Conservation (phyloP, 176 grass and related monocot genomes). For the Rhynchospora pubera region DNA sequence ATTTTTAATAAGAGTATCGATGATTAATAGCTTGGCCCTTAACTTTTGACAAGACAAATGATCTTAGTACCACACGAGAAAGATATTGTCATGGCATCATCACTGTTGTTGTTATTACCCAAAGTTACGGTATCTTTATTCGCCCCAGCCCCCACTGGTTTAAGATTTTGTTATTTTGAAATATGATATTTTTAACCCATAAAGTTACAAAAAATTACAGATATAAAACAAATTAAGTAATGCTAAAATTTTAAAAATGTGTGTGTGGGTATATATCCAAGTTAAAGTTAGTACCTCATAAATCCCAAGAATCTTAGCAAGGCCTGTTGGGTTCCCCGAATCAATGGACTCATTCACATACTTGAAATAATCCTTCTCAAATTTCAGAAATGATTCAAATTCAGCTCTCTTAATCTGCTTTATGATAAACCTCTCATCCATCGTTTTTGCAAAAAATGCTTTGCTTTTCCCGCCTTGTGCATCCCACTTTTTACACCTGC, state of each 20-base stretch:
- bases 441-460: slow-evolving; percentile 82
- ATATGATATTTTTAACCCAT: neutral
- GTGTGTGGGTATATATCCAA: neutral
- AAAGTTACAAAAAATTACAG: too few relatives aligned
- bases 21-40: neutral
- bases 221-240: too few relatives aligned
- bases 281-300: slow-evolving; percentile 72
- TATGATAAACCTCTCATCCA: slow-evolving; percentile 94
- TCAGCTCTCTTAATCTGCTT: slow-evolving; percentile 99
- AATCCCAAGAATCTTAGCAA: slow-evolving; percentile 89
- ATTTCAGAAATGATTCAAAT: slow-evolving; percentile 90
- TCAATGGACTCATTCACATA: slow-evolving; percentile 69
- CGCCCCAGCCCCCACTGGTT: too few relatives aligned
- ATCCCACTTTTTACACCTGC: slow-evolving; percentile 94
- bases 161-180: neutral
- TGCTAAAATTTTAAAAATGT: neutral
- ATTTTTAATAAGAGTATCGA: neutral
- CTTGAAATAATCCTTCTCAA: slow-evolving; percentile 84
- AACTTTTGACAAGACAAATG: neutral
- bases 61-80: neutral
- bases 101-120: neutral
- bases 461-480: slow-evolving; percentile 95
- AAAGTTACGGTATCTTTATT: neutral
- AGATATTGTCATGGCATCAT: neutral
- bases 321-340: slow-evolving; percentile 78